Evolutionary conservation across 169 alveolate species (phyloP), one percentile per base, ranked within the genome.

Genomic region (Cryptosporidium meleagridis): DNA sequence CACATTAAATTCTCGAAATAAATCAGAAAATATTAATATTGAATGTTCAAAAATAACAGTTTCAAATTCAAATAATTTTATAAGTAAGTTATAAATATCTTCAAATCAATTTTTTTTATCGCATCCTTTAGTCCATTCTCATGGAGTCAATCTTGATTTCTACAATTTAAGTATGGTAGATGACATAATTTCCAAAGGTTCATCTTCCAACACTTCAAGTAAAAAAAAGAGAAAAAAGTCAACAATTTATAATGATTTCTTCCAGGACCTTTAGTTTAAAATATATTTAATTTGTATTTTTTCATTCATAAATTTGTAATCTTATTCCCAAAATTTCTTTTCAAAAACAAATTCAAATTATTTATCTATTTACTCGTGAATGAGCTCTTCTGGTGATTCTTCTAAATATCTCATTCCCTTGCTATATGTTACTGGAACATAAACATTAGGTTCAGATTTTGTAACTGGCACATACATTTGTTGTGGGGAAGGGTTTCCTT

Each of bases 381-480:
- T 21, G 23, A 55, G 33, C 8, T 80, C 68, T 29, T 80, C 68
- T 39, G 59, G 33, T 29, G 12, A 5, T 39, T 80, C 89, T 26
- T 80, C 89, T 29, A 80, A 65, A 45, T 80, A 65, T 53, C 89
- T 80, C 35, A 80, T 37, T 59, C 75, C 80, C 70, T 67, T 67
- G 1, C 62, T 51, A 31, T 37, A 62, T 1, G 75, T 80, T 61
- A 80, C 89, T 21, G 89, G 89, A 61, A 80, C 75, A 67, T 80
- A 80, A 39, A 65, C 75, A 37, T 59, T 80, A 18, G 89, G 89
- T 62, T 80, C 80, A 7, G 75, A 61, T 45, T 80, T 80, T 39
- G 89, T 61, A 29, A 80, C 89, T 45, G 89, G 89, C 18, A 80
- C 89, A 80, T 80, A 80, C 89, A 80, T 80, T 65, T 80, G 89